Percentiles rank a stretch among this genome's conserved stretches.
These are phyloP conservation scores for Colletotrichum truncatum DNA, from an alignment of 2,329 filamentous ascomycete genomes.

Conservation along the genomic window DNA sequence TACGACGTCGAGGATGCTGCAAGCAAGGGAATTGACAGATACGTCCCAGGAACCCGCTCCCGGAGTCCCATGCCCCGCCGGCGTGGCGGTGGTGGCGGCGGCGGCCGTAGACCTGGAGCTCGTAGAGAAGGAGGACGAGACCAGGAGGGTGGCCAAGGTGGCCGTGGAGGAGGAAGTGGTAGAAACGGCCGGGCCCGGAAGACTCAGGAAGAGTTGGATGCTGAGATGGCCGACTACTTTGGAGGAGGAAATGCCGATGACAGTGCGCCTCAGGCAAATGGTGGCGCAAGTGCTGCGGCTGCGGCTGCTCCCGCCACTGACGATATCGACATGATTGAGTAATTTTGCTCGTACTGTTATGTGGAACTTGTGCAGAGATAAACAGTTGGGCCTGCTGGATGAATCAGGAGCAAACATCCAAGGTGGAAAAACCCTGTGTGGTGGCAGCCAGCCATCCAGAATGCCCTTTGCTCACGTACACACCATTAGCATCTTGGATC, in stretches of 20 bases:
- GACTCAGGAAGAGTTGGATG: conserved; percentile 91
- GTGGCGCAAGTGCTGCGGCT: conserved; percentile 45
- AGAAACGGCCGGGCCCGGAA: conserved; percentile 74
- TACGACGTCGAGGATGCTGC: conserved; percentile 65
- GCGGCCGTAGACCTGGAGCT: conserved; percentile 60
- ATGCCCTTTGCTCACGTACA: background rate
- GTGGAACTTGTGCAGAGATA: background rate
- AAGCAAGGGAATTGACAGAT: conserved; percentile 79
- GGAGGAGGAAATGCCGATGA: conserved; percentile 51
- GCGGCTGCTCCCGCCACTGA: conserved; percentile 49
- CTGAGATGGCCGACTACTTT: conserved; percentile 98
- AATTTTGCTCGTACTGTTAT: conserved; percentile 27
- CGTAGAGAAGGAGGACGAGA: conserved; percentile 53
- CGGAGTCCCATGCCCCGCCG: conserved; percentile 68
- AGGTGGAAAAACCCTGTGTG: background rate
- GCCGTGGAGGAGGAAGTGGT: conserved; percentile 38
- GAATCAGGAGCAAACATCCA: background rate
- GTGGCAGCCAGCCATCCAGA: conserved; percentile 4
- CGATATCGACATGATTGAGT: conserved; percentile 79
- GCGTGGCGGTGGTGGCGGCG: conserved; percentile 51
- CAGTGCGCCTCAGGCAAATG: conserved; percentile 46
- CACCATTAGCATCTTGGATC: conserved; percentile 4
- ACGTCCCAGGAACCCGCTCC: conserved; percentile 71
- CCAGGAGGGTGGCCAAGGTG: conserved; percentile 47
- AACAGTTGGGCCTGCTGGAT: background rate